phyloP scores from a whole-genome alignment of 345 rosid species.

The Lepidium africanum region DNA sequence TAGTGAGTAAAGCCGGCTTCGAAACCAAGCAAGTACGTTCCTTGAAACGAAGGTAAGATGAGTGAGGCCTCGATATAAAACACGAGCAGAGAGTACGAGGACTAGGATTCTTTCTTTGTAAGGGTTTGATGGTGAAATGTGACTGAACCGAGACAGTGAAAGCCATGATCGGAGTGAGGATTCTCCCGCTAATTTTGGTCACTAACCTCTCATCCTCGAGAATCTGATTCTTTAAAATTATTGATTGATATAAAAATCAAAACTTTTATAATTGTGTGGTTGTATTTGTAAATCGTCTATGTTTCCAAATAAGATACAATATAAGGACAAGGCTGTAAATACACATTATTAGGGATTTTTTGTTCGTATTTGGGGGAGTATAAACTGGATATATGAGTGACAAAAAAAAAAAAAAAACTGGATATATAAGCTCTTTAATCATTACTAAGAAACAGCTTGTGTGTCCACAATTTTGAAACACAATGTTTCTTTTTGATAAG shows the following conservation, averaged over 20 bases:
- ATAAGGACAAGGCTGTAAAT: conserved; percentile 7
- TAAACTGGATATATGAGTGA: too few species aligned
- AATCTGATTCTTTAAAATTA: neutral
- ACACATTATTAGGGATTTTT: neutral
- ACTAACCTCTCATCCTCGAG: neutral
- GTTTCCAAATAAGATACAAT: neutral
- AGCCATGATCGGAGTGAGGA: conserved; percentile 27
- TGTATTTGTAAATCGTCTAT: neutral
- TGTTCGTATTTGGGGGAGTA: neutral
- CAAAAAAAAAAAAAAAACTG: too few species aligned
- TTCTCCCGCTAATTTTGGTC: conserved; percentile 23
- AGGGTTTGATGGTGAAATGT: conserved; percentile 6
- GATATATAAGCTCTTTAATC: too few species aligned
- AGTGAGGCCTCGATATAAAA: conserved; percentile 11
- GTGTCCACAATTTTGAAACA: neutral
- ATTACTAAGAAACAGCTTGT: neutral
- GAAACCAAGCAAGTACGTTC: conserved; percentile 23
- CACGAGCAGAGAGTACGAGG: conserved; percentile 10
- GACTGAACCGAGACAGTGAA: conserved; percentile 25
- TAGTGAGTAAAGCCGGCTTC: conserved; percentile 9
- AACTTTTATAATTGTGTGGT: conserved; percentile 11
- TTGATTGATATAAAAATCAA: neutral
- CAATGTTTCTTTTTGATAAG: neutral
- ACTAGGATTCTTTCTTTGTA: neutral
- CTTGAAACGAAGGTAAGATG: conserved; percentile 22